phyloP scores from a whole-genome alignment of 805 yeast genomes.

The Myxozyma sirexii region DNA sequence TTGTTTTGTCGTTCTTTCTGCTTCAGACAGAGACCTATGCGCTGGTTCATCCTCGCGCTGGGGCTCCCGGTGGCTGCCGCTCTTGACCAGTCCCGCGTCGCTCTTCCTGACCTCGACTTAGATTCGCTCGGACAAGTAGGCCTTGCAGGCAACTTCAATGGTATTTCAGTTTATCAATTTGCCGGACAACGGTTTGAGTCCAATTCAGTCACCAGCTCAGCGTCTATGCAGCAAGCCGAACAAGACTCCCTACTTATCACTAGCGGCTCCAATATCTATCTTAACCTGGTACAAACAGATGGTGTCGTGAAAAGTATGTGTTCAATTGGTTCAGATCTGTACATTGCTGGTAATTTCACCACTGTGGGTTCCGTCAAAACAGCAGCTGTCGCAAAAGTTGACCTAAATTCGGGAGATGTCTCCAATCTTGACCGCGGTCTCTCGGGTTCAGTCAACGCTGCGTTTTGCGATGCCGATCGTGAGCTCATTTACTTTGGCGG shows the following conservation, averaged over 20 bases:
- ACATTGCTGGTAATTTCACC: slow-evolving; percentile 42
- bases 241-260: slow-evolving; percentile 26
- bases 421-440: slow-evolving; percentile 32
- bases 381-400: slow-evolving; percentile 37
- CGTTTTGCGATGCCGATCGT: slow-evolving; percentile 52
- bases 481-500: slow-evolving; percentile 79
- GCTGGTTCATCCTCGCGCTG: slow-evolving; percentile 6
- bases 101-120: slow-evolving; percentile 19
- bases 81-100: background rate
- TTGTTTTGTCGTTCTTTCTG: too few species aligned
- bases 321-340: slow-evolving; percentile 33
- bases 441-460: slow-evolving; percentile 49
- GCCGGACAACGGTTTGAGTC: slow-evolving; percentile 20
- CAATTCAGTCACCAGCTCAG: background rate
- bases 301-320: slow-evolving; percentile 35
- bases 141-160: slow-evolving; percentile 46
- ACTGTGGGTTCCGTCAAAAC: slow-evolving; percentile 29
- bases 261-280: slow-evolving; percentile 16
- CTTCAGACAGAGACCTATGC: slow-evolving; percentile 1
- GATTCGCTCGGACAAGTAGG: slow-evolving; percentile 39
- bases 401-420: slow-evolving; percentile 37
- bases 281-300: slow-evolving; percentile 18
- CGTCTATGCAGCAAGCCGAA: slow-evolving; percentile 18
- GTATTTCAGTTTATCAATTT: slow-evolving; percentile 44
- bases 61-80: background rate